Base-by-base conservation (phyloP, 805 yeast species). In the Brettanomyces bruxellensis region DNA sequence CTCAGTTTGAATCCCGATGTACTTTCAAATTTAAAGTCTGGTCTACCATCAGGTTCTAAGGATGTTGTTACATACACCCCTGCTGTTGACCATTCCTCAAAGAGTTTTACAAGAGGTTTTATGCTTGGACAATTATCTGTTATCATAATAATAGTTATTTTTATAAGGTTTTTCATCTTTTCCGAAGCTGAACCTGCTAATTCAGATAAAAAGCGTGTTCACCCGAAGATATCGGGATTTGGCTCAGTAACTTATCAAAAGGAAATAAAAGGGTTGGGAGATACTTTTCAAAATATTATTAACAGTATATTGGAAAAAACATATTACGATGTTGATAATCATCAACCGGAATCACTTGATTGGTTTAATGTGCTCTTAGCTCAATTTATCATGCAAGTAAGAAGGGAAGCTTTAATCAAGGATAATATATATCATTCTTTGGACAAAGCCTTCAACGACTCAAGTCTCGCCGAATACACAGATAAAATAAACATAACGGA, bases 311-410 rank as follows among this genome's bases (percentile, higher is more conserved):
- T 93, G 37, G 97, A 91, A 52, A 90, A 89, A 56, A 89, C 97
- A 0, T 88, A 88, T 59, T 93, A 93, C 64, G 86, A 93, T 58
- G 97, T 93, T 1, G 80, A 81, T 41, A 81, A 79, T 25, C 99
- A 93, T 61, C 72, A 81, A 14, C 77, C 97, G 0, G 99, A 93
- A 67, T 84, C 96, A 0, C 67, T 93, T 49, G 99, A 93, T 62
- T 93, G 99, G 99, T 88, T 93, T 63, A 93, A 91, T 53, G 97
- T 93, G 1, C 70, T 93, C 35, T 75, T 93, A 18, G 99, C 97
- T 0, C 97, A 93, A 61, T 81, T 89, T 6, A 80, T 93, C 25
- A 78, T 86, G 32, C 95, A 90, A 52, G 74, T 89, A 50, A 75
- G 99, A 47, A 75, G 81, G n/a, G 98, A 93, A 60, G 98, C 98